phyloP scores from a whole-genome alignment of 2,329 filamentous ascomycete genomes.

The Nemania serpens region DNA sequence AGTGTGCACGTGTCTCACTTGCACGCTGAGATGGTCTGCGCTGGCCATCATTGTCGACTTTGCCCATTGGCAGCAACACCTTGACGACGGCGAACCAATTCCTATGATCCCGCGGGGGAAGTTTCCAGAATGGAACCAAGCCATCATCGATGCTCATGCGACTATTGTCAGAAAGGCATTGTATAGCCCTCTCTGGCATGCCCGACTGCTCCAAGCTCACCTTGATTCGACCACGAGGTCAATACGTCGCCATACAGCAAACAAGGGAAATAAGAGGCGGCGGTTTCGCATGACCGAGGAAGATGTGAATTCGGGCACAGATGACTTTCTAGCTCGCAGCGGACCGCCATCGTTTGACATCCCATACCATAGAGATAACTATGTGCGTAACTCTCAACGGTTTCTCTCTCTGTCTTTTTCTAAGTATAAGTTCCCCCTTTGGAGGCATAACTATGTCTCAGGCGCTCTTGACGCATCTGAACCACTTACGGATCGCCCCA shows the following conservation, averaged over 20 bases:
- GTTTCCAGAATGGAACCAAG: conserved; percentile 54
- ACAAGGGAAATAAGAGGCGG: conserved; percentile 52
- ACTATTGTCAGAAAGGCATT: conserved; percentile 52
- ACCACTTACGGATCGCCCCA: too few relatives aligned
- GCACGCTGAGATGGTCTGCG: conserved; percentile 61
- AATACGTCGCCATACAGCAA: conserved; percentile 52
- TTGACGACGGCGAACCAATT: conserved; percentile 57
- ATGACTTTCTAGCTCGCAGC: conserved; percentile 54
- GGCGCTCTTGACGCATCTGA: too few relatives aligned
- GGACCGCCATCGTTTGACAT: conserved; percentile 58
- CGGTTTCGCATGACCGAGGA: conserved; percentile 52
- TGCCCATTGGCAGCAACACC: conserved; percentile 57
- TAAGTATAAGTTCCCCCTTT: background rate
- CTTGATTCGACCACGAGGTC: conserved; percentile 51
- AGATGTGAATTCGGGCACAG: conserved; percentile 52
- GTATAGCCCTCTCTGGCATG: conserved; percentile 54
- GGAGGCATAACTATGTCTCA: too few relatives aligned
- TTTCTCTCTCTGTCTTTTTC: background rate
- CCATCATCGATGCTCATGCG: conserved; percentile 50
- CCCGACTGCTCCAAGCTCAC: conserved; percentile 53
- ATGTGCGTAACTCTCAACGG: conserved; percentile 35
- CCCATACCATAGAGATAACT: conserved; percentile 60
- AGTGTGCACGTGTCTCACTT: conserved; percentile 63
- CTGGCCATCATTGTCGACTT: conserved; percentile 60
- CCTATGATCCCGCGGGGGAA: conserved; percentile 55